phyloP scores from a whole-genome alignment of 371 early-diverging fungal genomes.

The Conidiobolus incongruus region DNA sequence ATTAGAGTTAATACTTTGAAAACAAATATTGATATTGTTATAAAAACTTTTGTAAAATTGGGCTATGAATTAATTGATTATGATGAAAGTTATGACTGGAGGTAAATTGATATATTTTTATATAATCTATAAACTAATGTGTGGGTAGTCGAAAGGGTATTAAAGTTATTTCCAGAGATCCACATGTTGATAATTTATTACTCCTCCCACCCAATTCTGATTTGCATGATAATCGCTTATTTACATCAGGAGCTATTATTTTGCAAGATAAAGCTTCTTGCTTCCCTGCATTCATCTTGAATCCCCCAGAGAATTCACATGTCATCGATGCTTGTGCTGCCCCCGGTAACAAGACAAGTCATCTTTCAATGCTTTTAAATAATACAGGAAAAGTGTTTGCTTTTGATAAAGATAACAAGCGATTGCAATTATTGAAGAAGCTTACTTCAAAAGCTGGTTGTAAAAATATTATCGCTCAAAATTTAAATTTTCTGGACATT shows the following conservation, averaged over 20 bases:
- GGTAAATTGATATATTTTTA: conserved; percentile 8
- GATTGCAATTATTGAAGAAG: conserved; percentile 52
- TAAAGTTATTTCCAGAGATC: conserved; percentile 30
- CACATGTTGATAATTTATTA: conserved; percentile 54
- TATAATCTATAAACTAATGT: not conserved
- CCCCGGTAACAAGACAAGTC: conserved; percentile 97
- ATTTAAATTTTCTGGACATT: conserved; percentile 36
- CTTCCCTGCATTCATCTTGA: conserved; percentile 82
- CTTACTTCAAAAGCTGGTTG: conserved; percentile 39
- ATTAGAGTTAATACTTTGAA: conserved; percentile 50
- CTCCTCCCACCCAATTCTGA: conserved; percentile 66
- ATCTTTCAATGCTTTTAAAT: conserved; percentile 66
- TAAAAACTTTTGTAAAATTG: conserved; percentile 31
- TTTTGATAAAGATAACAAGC: conserved; percentile 64
- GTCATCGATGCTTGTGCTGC: conserved; percentile 97
- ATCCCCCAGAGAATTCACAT: conserved; percentile 35
- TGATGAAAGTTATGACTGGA: conserved; percentile 11
- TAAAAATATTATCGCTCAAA: conserved; percentile 21
- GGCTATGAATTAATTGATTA: conserved; percentile 24
- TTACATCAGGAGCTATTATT: conserved; percentile 49
- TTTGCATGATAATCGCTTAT: conserved; percentile 53
- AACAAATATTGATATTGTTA: conserved; percentile 35
- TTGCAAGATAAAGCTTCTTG: conserved; percentile 94
- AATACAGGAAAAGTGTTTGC: conserved; percentile 79
- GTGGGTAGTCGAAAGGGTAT: no score